phyloP scores from a whole-genome alignment of 164 flowering plant species.

The Dillenia suffruticosa region DNA sequence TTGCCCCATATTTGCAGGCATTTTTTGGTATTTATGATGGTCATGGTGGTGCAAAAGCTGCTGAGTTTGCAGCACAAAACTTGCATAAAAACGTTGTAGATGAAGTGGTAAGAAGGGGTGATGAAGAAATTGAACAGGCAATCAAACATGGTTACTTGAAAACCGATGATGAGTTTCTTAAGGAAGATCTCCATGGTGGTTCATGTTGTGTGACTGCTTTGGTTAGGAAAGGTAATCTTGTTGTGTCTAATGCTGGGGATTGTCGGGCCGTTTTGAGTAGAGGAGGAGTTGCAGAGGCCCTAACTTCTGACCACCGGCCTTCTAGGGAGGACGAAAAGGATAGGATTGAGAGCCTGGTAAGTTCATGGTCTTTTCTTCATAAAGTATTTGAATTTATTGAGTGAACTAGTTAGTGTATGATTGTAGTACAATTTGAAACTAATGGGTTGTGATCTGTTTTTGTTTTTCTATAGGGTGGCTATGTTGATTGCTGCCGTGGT shows the following conservation, averaged over 20 bases:
- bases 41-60: conserved; percentile 74
- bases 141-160: conserved; percentile 51
- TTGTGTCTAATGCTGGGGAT: conserved; percentile 70
- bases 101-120: conserved; percentile 25
- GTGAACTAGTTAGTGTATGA: no score
- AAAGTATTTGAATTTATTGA: not conserved
- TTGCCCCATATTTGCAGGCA: conserved; percentile 31
- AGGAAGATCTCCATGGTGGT: conserved; percentile 48
- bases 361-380: not conserved
- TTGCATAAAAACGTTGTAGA: conserved; percentile 49
- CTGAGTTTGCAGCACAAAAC: conserved; percentile 59
- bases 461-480: conserved; percentile 40
- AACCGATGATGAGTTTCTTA: conserved; percentile 59
- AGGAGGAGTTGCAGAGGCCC: conserved; percentile 59
- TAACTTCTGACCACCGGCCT: conserved; percentile 66
- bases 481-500: conserved; percentile 32
- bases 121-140: conserved; percentile 29
- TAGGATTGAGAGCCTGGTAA: conserved; percentile 51
- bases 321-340: conserved; percentile 68
- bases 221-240: conserved; percentile 39
- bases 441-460: not conserved
- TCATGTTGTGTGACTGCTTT: conserved; percentile 63
- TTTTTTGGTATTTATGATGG: conserved; percentile 79
- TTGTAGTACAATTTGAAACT: not conserved
- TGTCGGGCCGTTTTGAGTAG: conserved; percentile 70